Evolutionary conservation across 2,329 filamentous ascomycete species (phyloP).

Genomic region (Aspergillus floridensis): DNA sequence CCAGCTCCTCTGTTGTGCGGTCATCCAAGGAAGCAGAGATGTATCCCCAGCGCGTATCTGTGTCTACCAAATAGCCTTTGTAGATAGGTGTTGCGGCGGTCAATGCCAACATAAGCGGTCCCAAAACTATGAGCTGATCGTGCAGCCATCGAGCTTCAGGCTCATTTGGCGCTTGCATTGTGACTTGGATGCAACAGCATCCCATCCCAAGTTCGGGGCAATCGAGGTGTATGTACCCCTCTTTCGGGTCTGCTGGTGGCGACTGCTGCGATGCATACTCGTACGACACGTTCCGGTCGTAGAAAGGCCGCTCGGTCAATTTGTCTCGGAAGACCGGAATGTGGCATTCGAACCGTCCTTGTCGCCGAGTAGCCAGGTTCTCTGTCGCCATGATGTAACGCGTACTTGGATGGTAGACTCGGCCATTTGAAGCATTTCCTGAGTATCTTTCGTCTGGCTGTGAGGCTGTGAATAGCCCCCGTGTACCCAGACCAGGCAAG

Average conservation of each 20-base stretch:
- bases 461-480: neutral
- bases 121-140: constrained; percentile 19
- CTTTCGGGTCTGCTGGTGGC: constrained; percentile 1
- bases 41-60: constrained; percentile 18
- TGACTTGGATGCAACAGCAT: constrained; percentile 20
- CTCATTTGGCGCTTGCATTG: constrained; percentile 18
- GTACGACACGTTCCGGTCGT: neutral
- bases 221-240: constrained; percentile 13
- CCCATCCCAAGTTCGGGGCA: constrained; percentile 12
- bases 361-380: neutral
- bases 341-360: neutral
- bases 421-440: neutral
- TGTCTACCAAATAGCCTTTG: constrained; percentile 20
- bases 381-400: constrained; percentile 2
- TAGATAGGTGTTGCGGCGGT: constrained; percentile 20
- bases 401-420: neutral
- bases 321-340: neutral
- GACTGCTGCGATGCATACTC: neutral
- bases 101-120: constrained; percentile 19
- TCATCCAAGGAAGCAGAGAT: constrained; percentile 16
- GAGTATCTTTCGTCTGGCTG: neutral
- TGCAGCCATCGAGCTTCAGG: constrained; percentile 19
- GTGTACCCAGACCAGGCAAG: neutral
- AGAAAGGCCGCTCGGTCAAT: neutral
- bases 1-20: constrained; percentile 6